Conservation (phyloP, 2,329 filamentous ascomycete genomes). For the Stemphylium lycopersici region DNA sequence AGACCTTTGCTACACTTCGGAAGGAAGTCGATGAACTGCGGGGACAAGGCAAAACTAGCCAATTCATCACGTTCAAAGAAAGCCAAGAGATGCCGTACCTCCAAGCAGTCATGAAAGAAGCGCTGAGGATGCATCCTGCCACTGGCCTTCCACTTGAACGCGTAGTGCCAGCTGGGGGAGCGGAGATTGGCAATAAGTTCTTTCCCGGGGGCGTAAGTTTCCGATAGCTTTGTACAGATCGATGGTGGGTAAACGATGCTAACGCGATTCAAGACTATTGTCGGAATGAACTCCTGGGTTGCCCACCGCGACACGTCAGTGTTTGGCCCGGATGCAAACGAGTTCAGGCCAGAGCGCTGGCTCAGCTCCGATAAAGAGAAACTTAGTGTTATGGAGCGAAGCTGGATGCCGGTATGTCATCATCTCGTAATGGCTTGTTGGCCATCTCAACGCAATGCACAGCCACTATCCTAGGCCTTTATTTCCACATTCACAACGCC, state of each 20-base stretch:
- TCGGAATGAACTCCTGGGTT: conserved; percentile 32
- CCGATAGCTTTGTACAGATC: background rate
- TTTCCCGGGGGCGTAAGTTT: conserved; percentile 25
- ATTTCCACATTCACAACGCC: background rate
- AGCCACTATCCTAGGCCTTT: background rate
- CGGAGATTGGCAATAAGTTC: conserved; percentile 15
- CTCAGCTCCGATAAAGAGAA: conserved; percentile 17
- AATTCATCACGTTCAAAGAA: conserved; percentile 24
- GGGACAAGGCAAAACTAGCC: background rate
- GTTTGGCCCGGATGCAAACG: conserved; percentile 24
- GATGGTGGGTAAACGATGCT: background rate
- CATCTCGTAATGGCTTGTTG: background rate
- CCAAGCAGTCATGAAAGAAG: conserved; percentile 38
- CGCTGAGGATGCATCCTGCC: conserved; percentile 31
- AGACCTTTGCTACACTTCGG: conserved; percentile 17
- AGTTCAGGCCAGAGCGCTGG: conserved; percentile 31
- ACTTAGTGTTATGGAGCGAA: conserved; percentile 23
- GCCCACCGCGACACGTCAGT: conserved; percentile 21
- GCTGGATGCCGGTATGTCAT: conserved; percentile 26
- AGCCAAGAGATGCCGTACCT: conserved; percentile 39
- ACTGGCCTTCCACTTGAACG: conserved; percentile 29
- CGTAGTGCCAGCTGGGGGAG: conserved; percentile 28
- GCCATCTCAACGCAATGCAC: too few relatives aligned
- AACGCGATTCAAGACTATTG: conserved; percentile 15
- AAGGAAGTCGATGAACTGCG: conserved; percentile 18